phyloP scores from a whole-genome alignment of 75 land plant species.

The Cupressus sempervirens region DNA sequence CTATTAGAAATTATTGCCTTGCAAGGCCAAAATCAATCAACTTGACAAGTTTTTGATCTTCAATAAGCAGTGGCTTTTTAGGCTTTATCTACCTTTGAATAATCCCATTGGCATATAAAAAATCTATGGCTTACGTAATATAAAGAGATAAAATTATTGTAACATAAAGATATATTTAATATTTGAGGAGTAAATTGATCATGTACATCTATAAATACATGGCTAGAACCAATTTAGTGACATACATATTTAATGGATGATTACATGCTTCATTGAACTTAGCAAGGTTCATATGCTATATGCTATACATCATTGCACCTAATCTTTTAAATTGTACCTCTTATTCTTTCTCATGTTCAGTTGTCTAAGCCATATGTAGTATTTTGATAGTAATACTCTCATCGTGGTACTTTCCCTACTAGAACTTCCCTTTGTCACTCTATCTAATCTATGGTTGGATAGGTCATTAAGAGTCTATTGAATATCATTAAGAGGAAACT shows the following conservation, averaged over 20 bases:
- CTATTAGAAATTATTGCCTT: conserved; percentile 80
- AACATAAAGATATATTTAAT: conserved; percentile 47
- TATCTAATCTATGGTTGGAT: no score
- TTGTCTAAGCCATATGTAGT: conserved; percentile 40
- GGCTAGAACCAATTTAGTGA: conserved; percentile 79
- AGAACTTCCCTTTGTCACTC: no score
- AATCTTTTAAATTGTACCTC: conserved; percentile 59
- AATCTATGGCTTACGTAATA: conserved; percentile 87
- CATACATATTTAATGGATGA: conserved; percentile 84
- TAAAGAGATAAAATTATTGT: conserved; percentile 81
- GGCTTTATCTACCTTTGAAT: conserved; percentile 93
- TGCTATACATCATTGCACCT: conserved; percentile 71
- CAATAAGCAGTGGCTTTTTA: conserved; percentile 63
- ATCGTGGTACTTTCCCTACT: conserved; percentile 63
- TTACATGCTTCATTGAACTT: conserved; percentile 95
- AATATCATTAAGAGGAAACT: no score
- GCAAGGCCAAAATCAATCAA: conserved; percentile 93
- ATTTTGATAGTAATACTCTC: conserved; percentile 69
- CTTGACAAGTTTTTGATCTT: conserved; percentile 77
- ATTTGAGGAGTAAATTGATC: conserved; percentile 53
- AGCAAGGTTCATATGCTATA: conserved; percentile 74
- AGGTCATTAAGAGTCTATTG: no score
- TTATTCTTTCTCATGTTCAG: conserved; percentile 46
- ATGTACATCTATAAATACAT: conserved; percentile 77
- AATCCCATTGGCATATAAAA: conserved; percentile 87